A percentile compares a stretch with the other conserved stretches of the same genome.
These are phyloP conservation scores for Echeveria elegans DNA, from an alignment of 164 flowering plant genomes.

Conservation along the genomic window DNA sequence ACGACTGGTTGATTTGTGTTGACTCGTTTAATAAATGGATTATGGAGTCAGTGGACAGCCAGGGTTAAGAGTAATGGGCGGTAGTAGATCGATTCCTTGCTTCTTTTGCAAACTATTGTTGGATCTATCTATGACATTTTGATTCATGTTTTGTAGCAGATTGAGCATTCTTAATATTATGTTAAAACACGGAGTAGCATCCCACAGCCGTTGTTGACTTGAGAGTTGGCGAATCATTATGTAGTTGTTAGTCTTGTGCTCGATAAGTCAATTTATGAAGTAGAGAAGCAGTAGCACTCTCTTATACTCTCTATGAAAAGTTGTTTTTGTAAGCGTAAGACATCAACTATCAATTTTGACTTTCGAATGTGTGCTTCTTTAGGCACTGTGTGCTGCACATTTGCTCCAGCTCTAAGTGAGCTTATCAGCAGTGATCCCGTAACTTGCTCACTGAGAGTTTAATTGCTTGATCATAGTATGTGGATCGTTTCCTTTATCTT, in stretches of 20 bases:
- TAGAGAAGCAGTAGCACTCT: too few species aligned
- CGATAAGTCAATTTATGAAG: too few species aligned
- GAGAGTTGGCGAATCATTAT: neutral
- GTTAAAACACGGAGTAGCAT: too few species aligned
- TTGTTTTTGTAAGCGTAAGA: too few species aligned
- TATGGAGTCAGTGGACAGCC: neutral
- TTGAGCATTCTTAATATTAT: neutral
- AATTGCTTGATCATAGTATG: neutral
- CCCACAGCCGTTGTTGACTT: neutral
- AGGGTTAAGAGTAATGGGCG: neutral
- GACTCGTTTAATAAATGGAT: neutral
- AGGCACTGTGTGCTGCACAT: too few species aligned
- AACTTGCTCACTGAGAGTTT: too few species aligned
- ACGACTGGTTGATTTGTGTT: neutral
- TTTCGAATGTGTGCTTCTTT: too few species aligned
- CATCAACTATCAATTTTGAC: too few species aligned
- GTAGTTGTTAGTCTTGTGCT: neutral
- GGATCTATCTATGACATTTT: neutral
- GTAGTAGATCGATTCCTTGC: slow-evolving; percentile 5
- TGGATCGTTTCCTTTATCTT: neutral
- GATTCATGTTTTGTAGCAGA: neutral
- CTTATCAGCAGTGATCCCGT: too few species aligned
- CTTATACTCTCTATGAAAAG: too few species aligned
- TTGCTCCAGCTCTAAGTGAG: too few species aligned
- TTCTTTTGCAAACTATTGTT: neutral